phyloP scores from a whole-genome alignment of 2,329 filamentous ascomycete species.

The Aureobasidium sp. region DNA sequence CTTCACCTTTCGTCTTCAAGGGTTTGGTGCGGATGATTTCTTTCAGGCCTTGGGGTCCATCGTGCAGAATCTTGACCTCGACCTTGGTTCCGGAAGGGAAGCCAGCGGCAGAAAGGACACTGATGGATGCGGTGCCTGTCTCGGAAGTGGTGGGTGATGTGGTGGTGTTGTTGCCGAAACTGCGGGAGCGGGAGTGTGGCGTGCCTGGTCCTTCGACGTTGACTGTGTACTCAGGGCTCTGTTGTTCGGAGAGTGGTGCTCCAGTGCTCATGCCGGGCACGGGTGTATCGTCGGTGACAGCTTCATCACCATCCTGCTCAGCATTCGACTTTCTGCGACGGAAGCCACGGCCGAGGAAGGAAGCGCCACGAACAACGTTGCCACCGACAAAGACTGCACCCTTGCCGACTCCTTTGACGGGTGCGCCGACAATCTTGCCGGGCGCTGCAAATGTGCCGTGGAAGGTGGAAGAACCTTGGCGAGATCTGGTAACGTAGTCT shows the following conservation, averaged over 20 bases:
- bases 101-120: conserved; percentile 66
- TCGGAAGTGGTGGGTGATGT: conserved; percentile 41
- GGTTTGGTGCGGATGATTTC: conserved; percentile 88
- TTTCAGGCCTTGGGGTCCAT: conserved; percentile 55
- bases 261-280: not conserved
- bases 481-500: conserved; percentile 75
- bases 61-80: conserved; percentile 26
- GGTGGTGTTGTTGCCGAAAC: conserved; percentile 28
- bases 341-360: conserved; percentile 80
- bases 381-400: conserved; percentile 64
- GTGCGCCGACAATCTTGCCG: conserved; percentile 84
- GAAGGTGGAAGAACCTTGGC: conserved; percentile 89
- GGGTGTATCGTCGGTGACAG: conserved; percentile 17
- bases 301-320: conserved; percentile 4
- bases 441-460: conserved; percentile 80
- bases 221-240: not conserved
- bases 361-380: conserved; percentile 79
- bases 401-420: conserved; percentile 83
- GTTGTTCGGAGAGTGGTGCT: not conserved
- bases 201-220: conserved; percentile 19
- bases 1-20: conserved; percentile 61
- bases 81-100: conserved; percentile 46
- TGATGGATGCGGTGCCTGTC: conserved; percentile 69
- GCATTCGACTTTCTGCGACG: conserved; percentile 51
- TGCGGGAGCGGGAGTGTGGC: conserved; percentile 39